Conservation (phyloP, 495 filamentous ascomycete species). For the Chaetomium tenue region DNA sequence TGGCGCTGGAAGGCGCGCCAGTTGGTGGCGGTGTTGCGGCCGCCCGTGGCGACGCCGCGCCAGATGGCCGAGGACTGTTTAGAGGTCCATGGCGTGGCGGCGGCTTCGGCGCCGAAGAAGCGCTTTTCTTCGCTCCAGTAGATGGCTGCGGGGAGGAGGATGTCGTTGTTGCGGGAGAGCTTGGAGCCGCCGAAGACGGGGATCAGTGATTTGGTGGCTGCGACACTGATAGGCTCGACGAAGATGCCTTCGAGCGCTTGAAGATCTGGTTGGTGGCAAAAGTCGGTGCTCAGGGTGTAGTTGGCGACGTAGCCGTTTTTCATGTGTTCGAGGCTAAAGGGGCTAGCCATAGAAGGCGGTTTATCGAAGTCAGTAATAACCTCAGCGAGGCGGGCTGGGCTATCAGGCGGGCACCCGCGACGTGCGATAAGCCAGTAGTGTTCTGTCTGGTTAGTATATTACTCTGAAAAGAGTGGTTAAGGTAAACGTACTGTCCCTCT, state of each 20-base stretch:
- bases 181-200: slow-evolving; percentile 78
- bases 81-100: slow-evolving; percentile 50
- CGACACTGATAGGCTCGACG: slow-evolving; percentile 60
- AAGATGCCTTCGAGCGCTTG: slow-evolving; percentile 67
- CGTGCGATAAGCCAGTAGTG: slow-evolving; percentile 64
- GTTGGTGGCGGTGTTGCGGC: slow-evolving; percentile 59
- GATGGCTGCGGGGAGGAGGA: slow-evolving; percentile 74
- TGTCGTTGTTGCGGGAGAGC: slow-evolving; percentile 74
- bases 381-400: slow-evolving; percentile 51
- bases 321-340: slow-evolving; percentile 43
- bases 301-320: slow-evolving; percentile 62
- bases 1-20: slow-evolving; percentile 72
- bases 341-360: slow-evolving; percentile 45
- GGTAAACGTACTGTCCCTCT: slow-evolving; percentile 41
- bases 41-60: slow-evolving; percentile 72
- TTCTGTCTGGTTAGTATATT: slow-evolving; percentile 36
- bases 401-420: slow-evolving; percentile 61
- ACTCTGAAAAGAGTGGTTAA: background rate
- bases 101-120: slow-evolving; percentile 61
- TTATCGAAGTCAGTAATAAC: slow-evolving; percentile 43
- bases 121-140: slow-evolving; percentile 68
- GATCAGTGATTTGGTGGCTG: slow-evolving; percentile 55
- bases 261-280: slow-evolving; percentile 62
- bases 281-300: slow-evolving; percentile 63
- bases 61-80: slow-evolving; percentile 61